Base-by-base conservation (phyloP, 805 yeast genomes). In the Candida quercuum region DNA sequence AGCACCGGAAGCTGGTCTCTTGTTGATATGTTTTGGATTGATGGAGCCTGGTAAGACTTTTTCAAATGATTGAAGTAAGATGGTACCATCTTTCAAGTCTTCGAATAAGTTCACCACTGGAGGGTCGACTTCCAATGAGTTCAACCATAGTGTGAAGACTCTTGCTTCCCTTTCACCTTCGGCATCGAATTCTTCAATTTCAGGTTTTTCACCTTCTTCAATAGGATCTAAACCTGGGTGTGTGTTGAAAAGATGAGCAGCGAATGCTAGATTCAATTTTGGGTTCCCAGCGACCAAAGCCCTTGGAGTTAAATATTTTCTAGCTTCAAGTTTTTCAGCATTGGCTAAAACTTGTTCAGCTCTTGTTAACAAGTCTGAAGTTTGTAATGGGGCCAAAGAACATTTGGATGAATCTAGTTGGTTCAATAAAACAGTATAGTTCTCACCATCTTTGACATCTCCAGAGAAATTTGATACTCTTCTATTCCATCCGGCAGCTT, bases 111-210 rank as follows among this genome's bases (percentile, higher is more conserved):
- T 79, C 35, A 87, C 87, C 42, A 93, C 91, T 19, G 96, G 86
- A 20, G 98, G 97, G 46, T 89, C 93, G 13, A 93, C 98, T 49
- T 93, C 98, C 53, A 93, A 73, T 2, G 96, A 87, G 65, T 93
- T 93, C 57, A 93, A 76, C 99, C 99, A 93, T 55, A 93, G 68
- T 6, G 99, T 93, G 66, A 93, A 93, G 11, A 93, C 99, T 62
- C 99, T 78, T 3, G 99, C 99, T 67, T 93, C 99, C 67, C 99
- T 85, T 67, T 93, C 99, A 46, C 99, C 99, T 66, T 93, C 99
- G 19, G 99, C 99, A 60, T 93, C 99, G 56, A 93, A 93, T 50
- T 87, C 98, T 67, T 93, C 99, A 51, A 93, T 86, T 59, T 89
- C 98, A 21, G 93, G 86, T 52, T 80, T 83, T 61, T 91, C 97